These are phyloP conservation scores for Helenozyma baotianmanensis DNA, from an alignment of 805 yeast species.

Conservation along the genomic window DNA sequence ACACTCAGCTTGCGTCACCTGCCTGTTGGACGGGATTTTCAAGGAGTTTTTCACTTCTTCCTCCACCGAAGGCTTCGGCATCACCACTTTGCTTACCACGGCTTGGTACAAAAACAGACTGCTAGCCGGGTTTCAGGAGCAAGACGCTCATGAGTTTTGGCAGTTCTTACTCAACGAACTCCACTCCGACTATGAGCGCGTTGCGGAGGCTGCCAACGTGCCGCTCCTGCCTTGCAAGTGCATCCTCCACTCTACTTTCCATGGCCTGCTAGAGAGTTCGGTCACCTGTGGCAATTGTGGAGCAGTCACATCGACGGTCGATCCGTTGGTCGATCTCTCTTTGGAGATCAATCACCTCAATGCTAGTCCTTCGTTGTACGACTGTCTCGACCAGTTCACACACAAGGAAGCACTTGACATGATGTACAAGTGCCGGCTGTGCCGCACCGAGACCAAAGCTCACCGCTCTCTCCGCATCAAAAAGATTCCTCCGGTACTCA, in stretches of 20 bases:
- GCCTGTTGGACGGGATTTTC: conserved; percentile 79
- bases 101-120: conserved; percentile 83
- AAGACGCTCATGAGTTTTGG: conserved; percentile 98
- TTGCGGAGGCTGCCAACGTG: conserved; percentile 9
- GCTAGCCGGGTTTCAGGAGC: conserved; percentile 93
- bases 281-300: conserved; percentile 71
- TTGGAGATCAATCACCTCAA: conserved; percentile 53
- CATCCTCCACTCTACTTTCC: conserved; percentile 75
- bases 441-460: conserved; percentile 61
- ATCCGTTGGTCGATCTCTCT: conserved; percentile 87
- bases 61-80: conserved; percentile 67
- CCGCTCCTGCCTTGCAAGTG: conserved; percentile 52
- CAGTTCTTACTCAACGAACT: conserved; percentile 85
- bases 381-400: conserved; percentile 76
- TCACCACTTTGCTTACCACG: conserved; percentile 73
- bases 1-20: conserved; percentile 61
- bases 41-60: conserved; percentile 66
- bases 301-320: conserved; percentile 62
- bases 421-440: conserved; percentile 63
- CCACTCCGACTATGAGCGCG: conserved; percentile 46
- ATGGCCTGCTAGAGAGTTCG: conserved; percentile 78
- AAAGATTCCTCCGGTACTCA: conserved; percentile 69
- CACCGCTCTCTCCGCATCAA: conserved; percentile 64
- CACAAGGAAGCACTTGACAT: conserved; percentile 71
- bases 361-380: conserved; percentile 37